These are phyloP conservation scores for Colletotrichum lentis DNA, from an alignment of 2,329 filamentous ascomycete genomes.

Conservation along the genomic window DNA sequence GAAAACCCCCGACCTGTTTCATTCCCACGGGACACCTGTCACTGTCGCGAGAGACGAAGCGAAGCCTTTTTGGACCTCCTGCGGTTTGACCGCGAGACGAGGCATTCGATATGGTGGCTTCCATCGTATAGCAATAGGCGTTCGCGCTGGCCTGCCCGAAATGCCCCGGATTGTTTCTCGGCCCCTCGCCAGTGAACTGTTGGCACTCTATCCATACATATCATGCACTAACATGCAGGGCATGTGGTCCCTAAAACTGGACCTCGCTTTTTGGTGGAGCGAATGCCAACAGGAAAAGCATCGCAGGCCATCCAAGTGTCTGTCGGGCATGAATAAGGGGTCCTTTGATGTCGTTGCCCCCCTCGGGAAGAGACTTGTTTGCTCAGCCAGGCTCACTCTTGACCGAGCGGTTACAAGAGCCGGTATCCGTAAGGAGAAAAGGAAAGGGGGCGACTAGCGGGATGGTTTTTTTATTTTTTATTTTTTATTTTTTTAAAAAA, in stretches of 20 bases:
- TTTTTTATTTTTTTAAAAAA: too few relatives aligned
- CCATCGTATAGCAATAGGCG: not conserved
- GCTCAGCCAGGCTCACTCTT: not conserved
- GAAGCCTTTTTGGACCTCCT: not conserved
- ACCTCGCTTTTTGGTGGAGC: slow-evolving; percentile 24
- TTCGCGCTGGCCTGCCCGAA: slow-evolving; percentile 7
- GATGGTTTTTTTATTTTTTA: too few relatives aligned
- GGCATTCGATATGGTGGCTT: not conserved
- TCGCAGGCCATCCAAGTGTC: slow-evolving; percentile 1
- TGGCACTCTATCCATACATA: not conserved
- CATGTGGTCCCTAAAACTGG: not conserved
- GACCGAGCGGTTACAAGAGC: not conserved
- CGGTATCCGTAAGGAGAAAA: too few relatives aligned
- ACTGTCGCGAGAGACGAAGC: slow-evolving; percentile 9
- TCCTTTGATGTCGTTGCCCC: not conserved
- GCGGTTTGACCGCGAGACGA: not conserved
- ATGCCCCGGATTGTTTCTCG: slow-evolving; percentile 28
- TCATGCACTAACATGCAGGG: too few relatives aligned
- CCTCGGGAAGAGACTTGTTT: not conserved
- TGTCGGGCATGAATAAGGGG: slow-evolving; percentile 17
- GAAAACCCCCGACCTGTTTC: slow-evolving; percentile 14
- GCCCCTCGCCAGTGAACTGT: slow-evolving; percentile 4
- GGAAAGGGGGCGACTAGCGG: too few relatives aligned
- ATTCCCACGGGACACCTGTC: slow-evolving; percentile 26
- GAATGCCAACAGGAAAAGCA: slow-evolving; percentile 13